Base-by-base conservation (phyloP, 2,329 filamentous ascomycete species). In the Sclerotinia minor region DNA sequence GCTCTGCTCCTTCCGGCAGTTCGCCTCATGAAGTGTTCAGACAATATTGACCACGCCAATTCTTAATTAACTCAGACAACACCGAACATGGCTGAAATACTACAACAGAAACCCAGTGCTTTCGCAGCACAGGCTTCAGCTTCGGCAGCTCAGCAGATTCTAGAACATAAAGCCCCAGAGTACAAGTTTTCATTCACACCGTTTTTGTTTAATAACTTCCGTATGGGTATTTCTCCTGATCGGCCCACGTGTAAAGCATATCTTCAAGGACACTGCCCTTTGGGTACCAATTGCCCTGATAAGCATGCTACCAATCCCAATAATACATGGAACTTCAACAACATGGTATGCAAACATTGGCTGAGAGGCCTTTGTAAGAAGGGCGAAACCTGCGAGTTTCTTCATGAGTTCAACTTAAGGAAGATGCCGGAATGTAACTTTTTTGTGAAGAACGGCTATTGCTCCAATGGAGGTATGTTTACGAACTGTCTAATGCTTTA, bases 391-490 rank as follows among this genome's bases (percentile, higher is more conserved):
- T 99, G 95, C 87, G 95, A 99, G 82, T 99, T 98, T 76, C 84
- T 98, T 60, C 95, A 99, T 84, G 95, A 98, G 81, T 99, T 97
- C 83, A 98, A 99, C 81, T 86, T 99, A 73, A 89, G 95, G 71
- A 94, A 95, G 79, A 98, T 98, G 92, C 94, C 95, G 71, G 95
- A 98, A 81, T 99, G 95, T 81, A 96, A 96, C 77, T 96, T 97
- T 80, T 98, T 94, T 80, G 89, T 93, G 68, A 87, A 93, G 70
- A 96, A 95, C 77, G 92, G 92, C 67, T 97, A 96, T 79, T 99
- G 95, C 81, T 92, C 91, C 71, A 97, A 97, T 80, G 95, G 94
- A 73, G 76, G 76, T 76, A 74, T 47, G 72, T 71, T 44, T 53
- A 15, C 8, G 17, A 15, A 15, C 19, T 13, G n/a, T 19, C 41